Evolutionary conservation across 2,329 filamentous ascomycete species (phyloP), one percentile per base, ranked within the genome.

Genomic region (Neopestalotiopsis clavispora): DNA sequence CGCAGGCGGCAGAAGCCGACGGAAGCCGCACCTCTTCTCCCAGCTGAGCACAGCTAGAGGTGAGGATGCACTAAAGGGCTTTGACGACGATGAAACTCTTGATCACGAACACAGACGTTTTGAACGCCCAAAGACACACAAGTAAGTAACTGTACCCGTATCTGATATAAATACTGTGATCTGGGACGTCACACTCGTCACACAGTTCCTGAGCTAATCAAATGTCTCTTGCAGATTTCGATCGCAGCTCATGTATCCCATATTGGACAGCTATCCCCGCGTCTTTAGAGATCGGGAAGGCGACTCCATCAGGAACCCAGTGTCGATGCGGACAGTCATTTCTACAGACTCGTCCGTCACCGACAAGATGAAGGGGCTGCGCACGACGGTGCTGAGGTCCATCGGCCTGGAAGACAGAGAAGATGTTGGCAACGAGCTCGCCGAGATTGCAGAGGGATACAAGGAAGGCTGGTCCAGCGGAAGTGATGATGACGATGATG

Each of bases 381-480:
- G 92, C 72, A 82, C 85, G 28, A 84, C 92, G 13, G 90, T 92
- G 13, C 82, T 87, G 17, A 87, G 90, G 70, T 85, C 88, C 12
- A 84, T 95, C 17, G 84, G 85, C 0, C 74, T 95, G 3, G 94
- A 97, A 69, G 95, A 98, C 76, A 87, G 95, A 57, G 96, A 99
- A 80, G 85, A 85, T 2, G 84, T 98, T n/a, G 89, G 90, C 60
- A 96, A 97, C 76, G 90, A 92, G 13, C 84, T 99, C 52, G 90
- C 92, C 30, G 91, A 93, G 69, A 90, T 98, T 75, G 91, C 92
- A 1, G 95, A 97, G 76, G 93, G 93, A 69, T 98, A 98, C 78
- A 90, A 94, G 73, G 93, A 96, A 70, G 94, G 94, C 1, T 97
- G 94, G 93, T 90, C 90, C 13, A 94, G 92, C 75, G 94, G 90